Conservation (phyloP, 345 rosid genomes). For the Stellera chamaejasme region DNA sequence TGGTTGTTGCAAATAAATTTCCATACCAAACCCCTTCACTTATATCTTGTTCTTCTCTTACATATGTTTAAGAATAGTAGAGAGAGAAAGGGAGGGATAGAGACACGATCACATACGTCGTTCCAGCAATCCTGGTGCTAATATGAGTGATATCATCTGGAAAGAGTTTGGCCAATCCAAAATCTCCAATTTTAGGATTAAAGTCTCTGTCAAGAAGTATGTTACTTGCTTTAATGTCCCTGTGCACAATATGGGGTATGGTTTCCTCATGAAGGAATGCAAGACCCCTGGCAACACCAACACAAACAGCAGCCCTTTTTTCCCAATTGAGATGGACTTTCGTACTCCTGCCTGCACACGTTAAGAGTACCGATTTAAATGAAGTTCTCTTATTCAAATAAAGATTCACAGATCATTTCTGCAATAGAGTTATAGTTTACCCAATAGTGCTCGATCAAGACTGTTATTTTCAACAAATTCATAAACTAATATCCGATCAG, state of each 20-base stretch:
- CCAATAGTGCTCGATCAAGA: conserved; percentile 60
- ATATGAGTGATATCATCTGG: conserved; percentile 93
- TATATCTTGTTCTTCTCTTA: background rate
- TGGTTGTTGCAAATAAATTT: background rate
- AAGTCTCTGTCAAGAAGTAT: conserved; percentile 75
- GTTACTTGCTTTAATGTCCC: conserved; percentile 95
- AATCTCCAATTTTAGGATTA: conserved; percentile 90
- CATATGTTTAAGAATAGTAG: background rate
- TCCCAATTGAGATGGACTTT: conserved; percentile 57
- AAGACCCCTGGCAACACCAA: conserved; percentile 80
- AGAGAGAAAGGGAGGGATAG: background rate
- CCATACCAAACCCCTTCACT: background rate
- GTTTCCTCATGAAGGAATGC: conserved; percentile 85
- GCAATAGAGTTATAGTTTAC: conserved; percentile 20
- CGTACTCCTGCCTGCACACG: conserved; percentile 37
- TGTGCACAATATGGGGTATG: conserved; percentile 76
- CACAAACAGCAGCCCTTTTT: conserved; percentile 68
- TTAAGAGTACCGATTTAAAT: background rate
- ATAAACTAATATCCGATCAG: conserved; percentile 66
- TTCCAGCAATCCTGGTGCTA: conserved; percentile 91
- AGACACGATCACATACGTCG: conserved; percentile 48
- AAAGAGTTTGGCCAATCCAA: conserved; percentile 94
- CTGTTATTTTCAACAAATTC: conserved; percentile 83
- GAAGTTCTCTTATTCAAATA: background rate
- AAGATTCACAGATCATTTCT: background rate